Conservation (phyloP, 495 filamentous ascomycete species). For the Aspergillus sclerotiicarbonarius region DNA sequence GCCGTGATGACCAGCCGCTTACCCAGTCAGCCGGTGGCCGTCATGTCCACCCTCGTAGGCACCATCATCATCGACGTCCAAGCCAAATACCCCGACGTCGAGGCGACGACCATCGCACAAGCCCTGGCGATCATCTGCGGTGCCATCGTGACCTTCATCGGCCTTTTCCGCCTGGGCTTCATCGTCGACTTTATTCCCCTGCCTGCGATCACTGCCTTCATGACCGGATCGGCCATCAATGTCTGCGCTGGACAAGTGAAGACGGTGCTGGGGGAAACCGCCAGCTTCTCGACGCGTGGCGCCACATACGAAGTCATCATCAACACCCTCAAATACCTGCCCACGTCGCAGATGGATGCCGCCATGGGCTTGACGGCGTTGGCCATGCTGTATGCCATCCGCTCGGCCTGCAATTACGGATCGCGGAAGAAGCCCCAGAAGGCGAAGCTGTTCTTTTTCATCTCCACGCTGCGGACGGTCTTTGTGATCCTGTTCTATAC, state of each 20-base stretch:
- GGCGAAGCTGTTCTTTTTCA: slow-evolving; percentile 80
- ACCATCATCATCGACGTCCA: slow-evolving; percentile 66
- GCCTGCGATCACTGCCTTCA: slow-evolving; percentile 89
- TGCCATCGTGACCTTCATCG: slow-evolving; percentile 76
- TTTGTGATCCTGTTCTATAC: slow-evolving; percentile 94
- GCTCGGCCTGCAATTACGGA: slow-evolving; percentile 59
- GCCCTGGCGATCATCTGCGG: slow-evolving; percentile 81
- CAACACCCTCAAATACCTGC: slow-evolving; percentile 77
- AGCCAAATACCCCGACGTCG: slow-evolving; percentile 55
- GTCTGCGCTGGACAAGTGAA: slow-evolving; percentile 85
- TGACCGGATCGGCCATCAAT: slow-evolving; percentile 94
- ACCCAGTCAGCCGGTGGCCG: slow-evolving; percentile 75
- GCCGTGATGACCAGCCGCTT: not conserved
- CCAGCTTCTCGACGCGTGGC: slow-evolving; percentile 66
- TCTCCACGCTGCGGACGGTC: slow-evolving; percentile 83
- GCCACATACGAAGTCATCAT: slow-evolving; percentile 84
- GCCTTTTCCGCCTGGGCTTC: slow-evolving; percentile 78
- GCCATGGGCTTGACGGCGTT: slow-evolving; percentile 88
- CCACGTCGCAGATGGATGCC: slow-evolving; percentile 67
- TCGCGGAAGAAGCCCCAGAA: slow-evolving; percentile 68
- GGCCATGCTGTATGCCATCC: slow-evolving; percentile 79
- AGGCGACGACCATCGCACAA: slow-evolving; percentile 65
- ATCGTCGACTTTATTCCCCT: slow-evolving; percentile 96
- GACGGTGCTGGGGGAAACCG: slow-evolving; percentile 77
- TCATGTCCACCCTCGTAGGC: slow-evolving; percentile 88